These are phyloP conservation scores for Stemphylium vesicarium DNA, from an alignment of 2,329 filamentous ascomycete species.

Conservation along the genomic window DNA sequence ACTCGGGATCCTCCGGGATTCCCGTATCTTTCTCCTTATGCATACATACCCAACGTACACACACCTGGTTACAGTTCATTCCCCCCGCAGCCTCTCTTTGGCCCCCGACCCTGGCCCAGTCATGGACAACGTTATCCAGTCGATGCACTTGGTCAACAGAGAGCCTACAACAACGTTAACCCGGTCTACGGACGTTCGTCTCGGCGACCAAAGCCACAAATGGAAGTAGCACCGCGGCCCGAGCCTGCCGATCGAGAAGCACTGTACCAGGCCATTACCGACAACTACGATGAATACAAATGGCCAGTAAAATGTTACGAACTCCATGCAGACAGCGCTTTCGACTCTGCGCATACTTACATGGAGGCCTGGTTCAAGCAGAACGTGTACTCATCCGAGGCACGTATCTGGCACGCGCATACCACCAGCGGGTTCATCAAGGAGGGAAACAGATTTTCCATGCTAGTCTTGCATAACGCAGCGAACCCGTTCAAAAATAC, in stretches of 20 bases:
- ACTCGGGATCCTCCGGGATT: background rate
- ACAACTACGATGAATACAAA: constrained; percentile 29
- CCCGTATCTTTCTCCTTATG: no score
- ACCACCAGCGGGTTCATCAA: constrained; percentile 33
- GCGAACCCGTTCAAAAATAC: constrained; percentile 25
- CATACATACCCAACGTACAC: no score
- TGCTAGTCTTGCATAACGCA: constrained; percentile 41
- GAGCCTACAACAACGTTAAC: background rate
- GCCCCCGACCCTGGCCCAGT: no score
- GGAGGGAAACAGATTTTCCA: constrained; percentile 18
- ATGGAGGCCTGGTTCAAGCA: constrained; percentile 14
- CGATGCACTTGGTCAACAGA: background rate
- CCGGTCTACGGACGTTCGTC: background rate
- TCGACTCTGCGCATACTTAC: constrained; percentile 20
- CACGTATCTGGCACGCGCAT: constrained; percentile 22
- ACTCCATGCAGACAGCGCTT: constrained; percentile 14
- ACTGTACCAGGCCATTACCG: constrained; percentile 22
- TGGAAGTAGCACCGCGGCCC: background rate
- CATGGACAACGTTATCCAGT: background rate
- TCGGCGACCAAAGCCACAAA: background rate
- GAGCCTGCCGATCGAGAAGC: constrained; percentile 3
- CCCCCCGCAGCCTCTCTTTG: no score
- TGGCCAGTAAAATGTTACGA: constrained; percentile 31
- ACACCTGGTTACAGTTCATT: no score
- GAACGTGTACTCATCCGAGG: constrained; percentile 8